These are phyloP conservation scores for Echria macrotheca DNA, from an alignment of 495 filamentous ascomycete genomes.

Conservation along the genomic window DNA sequence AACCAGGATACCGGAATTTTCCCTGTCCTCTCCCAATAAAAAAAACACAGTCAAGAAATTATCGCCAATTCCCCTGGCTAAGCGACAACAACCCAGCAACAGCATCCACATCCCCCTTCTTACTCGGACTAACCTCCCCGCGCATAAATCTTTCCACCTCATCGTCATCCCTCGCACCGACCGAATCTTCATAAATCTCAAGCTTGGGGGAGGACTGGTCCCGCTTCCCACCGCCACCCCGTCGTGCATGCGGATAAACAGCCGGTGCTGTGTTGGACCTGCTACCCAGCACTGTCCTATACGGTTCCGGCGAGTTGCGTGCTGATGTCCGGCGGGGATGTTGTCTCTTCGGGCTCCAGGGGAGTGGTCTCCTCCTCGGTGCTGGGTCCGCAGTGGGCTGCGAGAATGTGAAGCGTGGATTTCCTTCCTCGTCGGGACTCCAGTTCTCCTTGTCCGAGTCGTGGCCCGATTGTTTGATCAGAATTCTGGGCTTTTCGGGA, in stretches of 20 bases:
- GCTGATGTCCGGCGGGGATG: conserved; percentile 34
- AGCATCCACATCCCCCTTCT: conserved; percentile 66
- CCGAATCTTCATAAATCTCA: conserved; percentile 38
- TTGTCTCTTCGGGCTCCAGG: conserved; percentile 8
- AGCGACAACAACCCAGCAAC: conserved; percentile 72
- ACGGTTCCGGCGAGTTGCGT: conserved; percentile 28
- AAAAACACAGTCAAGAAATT: no score
- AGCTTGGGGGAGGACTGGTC: conserved; percentile 18
- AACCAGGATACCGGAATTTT: no score
- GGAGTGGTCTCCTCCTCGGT: conserved; percentile 17
- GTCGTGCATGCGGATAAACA: not conserved
- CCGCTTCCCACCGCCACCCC: conserved; percentile 2
- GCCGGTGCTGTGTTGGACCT: conserved; percentile 34
- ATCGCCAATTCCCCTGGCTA: conserved; percentile 53
- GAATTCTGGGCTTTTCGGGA: conserved; percentile 42
- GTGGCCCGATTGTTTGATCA: conserved; percentile 33
- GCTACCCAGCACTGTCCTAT: conserved; percentile 19
- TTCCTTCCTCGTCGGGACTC: conserved; percentile 51
- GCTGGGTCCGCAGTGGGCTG: conserved; percentile 3
- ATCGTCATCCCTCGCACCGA: conserved; percentile 18
- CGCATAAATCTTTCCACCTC: conserved; percentile 68
- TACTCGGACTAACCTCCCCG: conserved; percentile 52
- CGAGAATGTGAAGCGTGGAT: conserved; percentile 28
- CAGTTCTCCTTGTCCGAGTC: conserved; percentile 97
- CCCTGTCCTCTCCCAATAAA: no score